Evolutionary conservation across 2,329 filamentous ascomycete species (phyloP), one percentile per base, ranked within the genome.

Genomic region (Colletotrichum spinosum): DNA sequence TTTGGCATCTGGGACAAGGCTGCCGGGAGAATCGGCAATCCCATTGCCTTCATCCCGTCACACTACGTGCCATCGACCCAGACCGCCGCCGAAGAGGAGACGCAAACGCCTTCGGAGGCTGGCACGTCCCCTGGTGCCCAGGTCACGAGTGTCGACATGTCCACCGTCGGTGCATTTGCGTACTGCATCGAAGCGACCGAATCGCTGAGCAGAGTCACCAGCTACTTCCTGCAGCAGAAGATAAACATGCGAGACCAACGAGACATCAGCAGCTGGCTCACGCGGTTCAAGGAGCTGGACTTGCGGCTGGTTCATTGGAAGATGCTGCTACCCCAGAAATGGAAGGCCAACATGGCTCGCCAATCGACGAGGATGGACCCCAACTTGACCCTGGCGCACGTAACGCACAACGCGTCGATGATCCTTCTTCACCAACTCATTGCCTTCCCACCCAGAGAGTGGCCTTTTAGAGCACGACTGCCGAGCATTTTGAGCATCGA

Each of bases 161-260:
- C 80, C 6, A 77, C 77, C 0, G 72, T 83, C 0, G 82, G 82
- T 0, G 80, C 79, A 0, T 83, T 83, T 63, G 80, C 81, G 1
- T 83, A 83, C 51, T 77, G 78, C 8, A 77, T 84, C 9, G 81
- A 84, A 60, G 80, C 81, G 0, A 82, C 80, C 0, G 82, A 84
- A 65, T 82, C 77, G 0, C 69, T 84, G 5, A 82, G 79, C 50
- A 75, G 77, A 0, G 79, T 83, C 1, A 82, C 75, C 0, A 80
- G 75, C 0, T 83, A 79, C 62, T 84, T 84, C 51, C 72, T 83
- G 0, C 80, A 80, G 50, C 80, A 81, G 57, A 72, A 69, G 13
- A 70, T 81, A 59, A 75, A 81, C 57, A 67, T 76, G n/a, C 68
- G 70, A 6, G 73, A 78, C 49, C 72, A 73, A 9, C 73, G 76